Base-by-base conservation (phyloP, 176 grass and related monocot genomes). In the Avena insularis region DNA sequence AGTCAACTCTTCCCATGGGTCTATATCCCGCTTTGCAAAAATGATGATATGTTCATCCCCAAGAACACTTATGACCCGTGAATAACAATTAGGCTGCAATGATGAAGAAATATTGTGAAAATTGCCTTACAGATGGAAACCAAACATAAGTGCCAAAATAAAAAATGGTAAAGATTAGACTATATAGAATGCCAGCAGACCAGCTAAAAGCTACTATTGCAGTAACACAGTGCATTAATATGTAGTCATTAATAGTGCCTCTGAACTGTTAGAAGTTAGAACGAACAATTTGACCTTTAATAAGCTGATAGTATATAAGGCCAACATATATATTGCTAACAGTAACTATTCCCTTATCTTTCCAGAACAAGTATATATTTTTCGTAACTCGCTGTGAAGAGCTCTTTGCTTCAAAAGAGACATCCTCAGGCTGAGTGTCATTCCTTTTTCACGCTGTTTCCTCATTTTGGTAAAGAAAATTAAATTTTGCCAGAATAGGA, bases 71-170 rank as follows among this genome's bases (percentile, higher is more conserved):
- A 99, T 94, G 61, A 95, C 92, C 77, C 97, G 95, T 0, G 97
- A 99, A 94, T 99, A 99, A 88, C 97, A 99, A 93, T 99, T 99
- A 61, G 97, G 97, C 97, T 99, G 92, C 63, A 72, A 79, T 38
- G 16, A 60, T 80, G 50, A 78, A 79, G 63, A 73, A 25, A 65
- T 66, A 49, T 84, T 81, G 89, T 31, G 27, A 66, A 72, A 89
- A 64, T 73, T 59, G 23, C n/a, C 56, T 59, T 85, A 40, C 27
- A 71, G 75, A 71, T 68, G 16, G 77, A 74, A 66, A 71, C 29
- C 65, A 79, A 67, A 46, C 16, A 64, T 68, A 83, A 84, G 17
- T 15, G 51, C 69, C 25, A 50, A 57, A 88, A 50, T 64, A 5
- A 51, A 77, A 83, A 80, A 51, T 43, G 66, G 15, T 29, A 87